A percentile compares a stretch with the other conserved stretches of the same genome.
Conservation (phyloP, 2,329 filamentous ascomycete genomes). For the Teratosphaeriaceae sp. region DNA sequence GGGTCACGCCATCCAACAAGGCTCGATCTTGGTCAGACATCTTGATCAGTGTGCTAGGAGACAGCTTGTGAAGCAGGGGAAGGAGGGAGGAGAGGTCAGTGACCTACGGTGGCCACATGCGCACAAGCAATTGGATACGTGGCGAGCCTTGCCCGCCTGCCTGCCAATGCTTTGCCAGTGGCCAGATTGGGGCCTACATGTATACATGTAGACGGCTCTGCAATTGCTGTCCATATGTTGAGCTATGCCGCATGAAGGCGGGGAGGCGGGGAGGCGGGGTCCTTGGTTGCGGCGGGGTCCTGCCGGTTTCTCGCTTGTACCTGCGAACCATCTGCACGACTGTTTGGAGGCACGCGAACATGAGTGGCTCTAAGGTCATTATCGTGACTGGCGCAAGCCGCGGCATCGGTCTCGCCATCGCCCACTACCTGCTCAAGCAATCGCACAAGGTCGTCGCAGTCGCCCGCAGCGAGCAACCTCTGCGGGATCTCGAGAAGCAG, state of each 20-base stretch:
- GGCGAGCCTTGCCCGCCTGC: too few relatives aligned
- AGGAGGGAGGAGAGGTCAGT: too few relatives aligned
- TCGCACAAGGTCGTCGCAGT: conserved; percentile 51
- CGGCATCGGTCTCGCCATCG: conserved; percentile 58
- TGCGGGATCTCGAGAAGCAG: conserved; percentile 47
- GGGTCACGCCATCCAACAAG: not conserved
- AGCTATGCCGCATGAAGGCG: not conserved
- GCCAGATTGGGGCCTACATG: too few relatives aligned
- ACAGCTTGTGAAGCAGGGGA: not conserved
- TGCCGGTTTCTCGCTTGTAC: not conserved
- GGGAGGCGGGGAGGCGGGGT: not conserved
- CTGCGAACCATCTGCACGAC: too few relatives aligned
- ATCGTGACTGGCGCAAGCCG: conserved; percentile 57
- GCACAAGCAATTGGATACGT: too few relatives aligned
- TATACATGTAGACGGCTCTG: not conserved
- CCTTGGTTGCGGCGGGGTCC: too few relatives aligned
- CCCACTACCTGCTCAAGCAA: conserved; percentile 51
- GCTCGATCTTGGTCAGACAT: conserved; percentile 1
- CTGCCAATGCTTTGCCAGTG: too few relatives aligned
- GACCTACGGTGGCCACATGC: too few relatives aligned
- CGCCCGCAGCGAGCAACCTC: conserved; percentile 49
- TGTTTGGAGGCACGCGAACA: too few relatives aligned
- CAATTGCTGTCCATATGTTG: too few relatives aligned
- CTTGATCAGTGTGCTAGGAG: not conserved
- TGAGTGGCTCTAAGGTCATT: conserved; percentile 34